Evolutionary conservation across 306 rosid genomes (phyloP).

Genomic region (Begonia peltatifolia): DNA sequence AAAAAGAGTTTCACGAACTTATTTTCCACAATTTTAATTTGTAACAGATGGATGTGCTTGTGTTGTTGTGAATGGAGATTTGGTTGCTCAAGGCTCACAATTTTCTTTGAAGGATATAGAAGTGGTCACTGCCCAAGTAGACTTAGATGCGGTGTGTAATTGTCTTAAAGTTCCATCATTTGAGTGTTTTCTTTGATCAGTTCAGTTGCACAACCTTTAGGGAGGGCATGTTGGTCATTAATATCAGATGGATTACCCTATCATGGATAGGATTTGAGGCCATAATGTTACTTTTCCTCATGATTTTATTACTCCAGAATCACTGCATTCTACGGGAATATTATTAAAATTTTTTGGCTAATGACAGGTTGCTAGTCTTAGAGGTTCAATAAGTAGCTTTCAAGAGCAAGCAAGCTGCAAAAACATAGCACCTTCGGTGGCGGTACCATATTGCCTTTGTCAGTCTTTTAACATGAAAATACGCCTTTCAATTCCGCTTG

Average conservation of each 20-base stretch:
- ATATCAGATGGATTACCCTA: too few relatives aligned
- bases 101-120: constrained; percentile 89
- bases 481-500: constrained; percentile 53
- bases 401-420: constrained; percentile 99
- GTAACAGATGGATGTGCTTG: constrained; percentile 78
- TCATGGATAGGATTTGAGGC: too few relatives aligned
- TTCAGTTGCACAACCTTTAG: too few relatives aligned
- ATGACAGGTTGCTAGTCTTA: constrained; percentile 81
- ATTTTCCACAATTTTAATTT: too few relatives aligned
- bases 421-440: constrained; percentile 60
- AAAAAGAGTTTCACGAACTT: too few relatives aligned
- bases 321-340: not conserved
- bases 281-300: too few relatives aligned
- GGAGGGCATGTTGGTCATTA: too few relatives aligned
- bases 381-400: constrained; percentile 94
- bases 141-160: constrained; percentile 74
- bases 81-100: constrained; percentile 90
- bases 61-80: constrained; percentile 78
- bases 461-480: constrained; percentile 55
- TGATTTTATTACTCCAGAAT: not conserved
- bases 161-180: not conserved
- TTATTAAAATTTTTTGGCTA: constrained; percentile 5
- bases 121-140: constrained; percentile 74
- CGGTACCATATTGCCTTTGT: constrained; percentile 50
- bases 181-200: too few relatives aligned